A percentile compares a stretch with the other conserved stretches of the same genome.
These are phyloP conservation scores for Elaeis oleifera DNA, from an alignment of 202 grass and related monocot species.

Conservation along the genomic window DNA sequence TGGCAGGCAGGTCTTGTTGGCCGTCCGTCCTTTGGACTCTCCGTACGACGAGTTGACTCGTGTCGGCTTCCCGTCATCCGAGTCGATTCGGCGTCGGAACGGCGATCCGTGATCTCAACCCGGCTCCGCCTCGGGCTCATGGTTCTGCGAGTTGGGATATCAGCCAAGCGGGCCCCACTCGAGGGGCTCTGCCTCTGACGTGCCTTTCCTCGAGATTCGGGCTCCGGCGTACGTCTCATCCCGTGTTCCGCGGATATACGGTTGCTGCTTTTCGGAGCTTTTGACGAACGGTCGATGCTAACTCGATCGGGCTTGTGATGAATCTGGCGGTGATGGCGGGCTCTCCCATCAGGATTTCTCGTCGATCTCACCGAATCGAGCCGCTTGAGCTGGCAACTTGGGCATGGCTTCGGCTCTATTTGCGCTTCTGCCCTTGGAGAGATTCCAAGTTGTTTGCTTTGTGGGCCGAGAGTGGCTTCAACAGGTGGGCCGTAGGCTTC, in stretches of 20 bases:
- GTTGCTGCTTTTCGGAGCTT: background rate
- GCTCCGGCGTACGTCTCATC: no score
- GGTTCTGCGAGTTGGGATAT: background rate
- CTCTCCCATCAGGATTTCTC: constrained; percentile 12
- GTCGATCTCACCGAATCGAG: constrained; percentile 12
- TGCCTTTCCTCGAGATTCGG: background rate
- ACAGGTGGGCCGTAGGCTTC: no score
- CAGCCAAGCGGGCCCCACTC: background rate
- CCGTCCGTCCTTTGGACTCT: no score
- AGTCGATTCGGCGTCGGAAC: background rate
- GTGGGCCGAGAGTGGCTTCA: background rate
- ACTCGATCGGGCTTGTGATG: no score
- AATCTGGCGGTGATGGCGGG: constrained; percentile 1
- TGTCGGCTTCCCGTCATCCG: no score
- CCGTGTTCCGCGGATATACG: background rate
- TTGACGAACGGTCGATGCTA: background rate
- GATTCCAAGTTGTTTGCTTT: constrained; percentile 1
- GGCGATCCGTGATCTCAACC: background rate
- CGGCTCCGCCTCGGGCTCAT: background rate
- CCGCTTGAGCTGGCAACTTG: constrained; percentile 3
- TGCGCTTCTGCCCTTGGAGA: background rate
- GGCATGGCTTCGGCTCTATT: background rate
- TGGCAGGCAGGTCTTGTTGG: no score
- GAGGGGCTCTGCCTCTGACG: background rate
- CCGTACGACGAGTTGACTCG: no score